Evolutionary conservation across 2,329 filamentous ascomycete species (phyloP), one percentile per base, ranked within the genome.

Genomic region (Camillea tinctor): DNA sequence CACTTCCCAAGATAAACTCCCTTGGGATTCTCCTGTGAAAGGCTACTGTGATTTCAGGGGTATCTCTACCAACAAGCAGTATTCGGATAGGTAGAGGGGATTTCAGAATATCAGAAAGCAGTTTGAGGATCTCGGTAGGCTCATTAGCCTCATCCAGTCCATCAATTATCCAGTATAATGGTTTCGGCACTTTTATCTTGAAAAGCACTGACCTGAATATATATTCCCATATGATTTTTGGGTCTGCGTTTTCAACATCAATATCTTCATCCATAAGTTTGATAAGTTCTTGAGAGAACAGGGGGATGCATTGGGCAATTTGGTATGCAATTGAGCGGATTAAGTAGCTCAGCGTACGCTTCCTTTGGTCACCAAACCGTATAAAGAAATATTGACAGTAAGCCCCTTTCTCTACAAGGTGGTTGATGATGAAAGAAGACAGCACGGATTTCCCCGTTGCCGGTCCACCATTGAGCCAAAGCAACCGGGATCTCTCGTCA

Each of bases 151-250:
- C 75, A 54, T 79, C 75, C 1, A 79, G 26, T 1, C 68, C 76
- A 67, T 79, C 76, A 51, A 78, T 72, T 8, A 79, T 64, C 74
- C 73, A 75, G 61, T 75, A 78, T 1, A 78, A 21, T 0, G 73
- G 68, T 3, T 56, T 21, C 4, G 57, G 7, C 1, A 60, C 24
- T 3, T 64, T 48, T 26, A 69, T 66, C 9, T 63, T 62, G 60
- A 72, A 74, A 8, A 77, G 60, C 24, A 67, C 65, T 9, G 65
- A 64, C 30, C 65, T 64, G 61, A 75, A 78, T 0, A 74, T 57
- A 24, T 57, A 68, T 7, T 74, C 63, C 74, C 73, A 80, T 1
- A 74, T 5, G 15, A 3, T 17, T 5, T 8, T 3, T 13, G 36
- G 6, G 11, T 13, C 15, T 65, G 5, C 54, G 63, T 21, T 57